Conservation (phyloP, 2,329 filamentous ascomycete species). For the Hypoxylon sp. region DNA sequence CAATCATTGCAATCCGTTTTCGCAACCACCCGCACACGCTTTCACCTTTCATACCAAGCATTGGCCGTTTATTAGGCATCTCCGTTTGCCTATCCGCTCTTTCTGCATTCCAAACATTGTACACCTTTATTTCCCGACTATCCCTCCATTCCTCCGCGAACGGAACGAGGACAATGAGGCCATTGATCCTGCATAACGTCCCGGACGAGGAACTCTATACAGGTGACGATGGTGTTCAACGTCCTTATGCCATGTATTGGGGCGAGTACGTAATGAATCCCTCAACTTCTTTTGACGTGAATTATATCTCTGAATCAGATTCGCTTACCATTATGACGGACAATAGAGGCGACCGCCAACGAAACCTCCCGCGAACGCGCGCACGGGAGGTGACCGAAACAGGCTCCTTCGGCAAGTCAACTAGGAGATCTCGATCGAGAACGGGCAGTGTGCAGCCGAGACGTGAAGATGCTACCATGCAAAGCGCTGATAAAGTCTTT, state of each 20-base stretch:
- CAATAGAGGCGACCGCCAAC: constrained; percentile 67
- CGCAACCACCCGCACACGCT: constrained; percentile 16
- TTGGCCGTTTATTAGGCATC: constrained; percentile 17
- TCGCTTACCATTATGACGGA: constrained; percentile 40
- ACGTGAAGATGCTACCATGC: constrained; percentile 73
- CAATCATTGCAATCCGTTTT: constrained; percentile 30
- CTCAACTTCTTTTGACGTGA: constrained; percentile 8
- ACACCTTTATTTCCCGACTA: neutral
- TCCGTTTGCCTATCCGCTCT: constrained; percentile 24
- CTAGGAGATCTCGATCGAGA: constrained; percentile 72
- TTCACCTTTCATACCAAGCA: constrained; percentile 9
- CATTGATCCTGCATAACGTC: constrained; percentile 77
- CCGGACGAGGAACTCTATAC: constrained; percentile 77
- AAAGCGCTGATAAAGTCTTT: constrained; percentile 74
- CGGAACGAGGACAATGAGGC: constrained; percentile 65
- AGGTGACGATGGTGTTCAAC: constrained; percentile 74
- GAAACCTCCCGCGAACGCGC: constrained; percentile 64
- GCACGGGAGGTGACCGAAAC: constrained; percentile 69
- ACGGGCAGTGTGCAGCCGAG: constrained; percentile 69
- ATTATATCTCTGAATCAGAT: constrained; percentile 1
- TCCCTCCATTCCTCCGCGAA: constrained; percentile 14
- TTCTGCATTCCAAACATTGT: constrained; percentile 20
- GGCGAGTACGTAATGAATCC: constrained; percentile 65
- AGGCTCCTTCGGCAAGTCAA: constrained; percentile 78
- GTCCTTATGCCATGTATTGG: constrained; percentile 77